A percentile compares a stretch with the other conserved stretches of the same genome.
phyloP scores from a whole-genome alignment of 768 basidiomycete species.

The Suillus alpinus region DNA sequence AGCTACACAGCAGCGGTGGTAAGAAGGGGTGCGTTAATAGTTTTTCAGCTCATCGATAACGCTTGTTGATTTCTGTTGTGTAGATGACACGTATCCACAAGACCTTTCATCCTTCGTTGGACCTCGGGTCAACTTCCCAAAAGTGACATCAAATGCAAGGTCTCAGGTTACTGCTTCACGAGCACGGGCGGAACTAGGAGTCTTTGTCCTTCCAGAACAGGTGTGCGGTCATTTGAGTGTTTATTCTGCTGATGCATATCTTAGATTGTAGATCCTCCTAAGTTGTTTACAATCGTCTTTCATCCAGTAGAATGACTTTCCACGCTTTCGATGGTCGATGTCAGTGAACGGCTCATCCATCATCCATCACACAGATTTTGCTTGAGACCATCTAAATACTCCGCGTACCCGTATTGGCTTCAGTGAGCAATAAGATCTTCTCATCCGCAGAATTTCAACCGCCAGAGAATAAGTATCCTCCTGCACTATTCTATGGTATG shows the following conservation, averaged over 20 bases:
- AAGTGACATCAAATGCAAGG: constrained; percentile 21
- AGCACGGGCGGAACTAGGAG: constrained; percentile 65
- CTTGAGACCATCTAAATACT: constrained; percentile 58
- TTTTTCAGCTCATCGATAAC: constrained; percentile 21
- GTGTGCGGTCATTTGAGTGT: constrained; percentile 32
- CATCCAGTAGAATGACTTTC: constrained; percentile 78
- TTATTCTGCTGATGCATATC: constrained; percentile 2
- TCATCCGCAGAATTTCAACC: constrained; percentile 7
- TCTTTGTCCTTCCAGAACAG: constrained; percentile 64
- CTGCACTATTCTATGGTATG: constrained; percentile 23
- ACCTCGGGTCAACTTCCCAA: constrained; percentile 64
- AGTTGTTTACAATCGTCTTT: constrained; percentile 71
- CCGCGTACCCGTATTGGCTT: constrained; percentile 82
- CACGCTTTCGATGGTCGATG: constrained; percentile 77
- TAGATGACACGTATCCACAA: constrained; percentile 86
- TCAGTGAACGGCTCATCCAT: no score
- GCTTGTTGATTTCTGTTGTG: background rate
- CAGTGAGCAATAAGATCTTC: constrained; percentile 46
- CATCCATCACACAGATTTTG: constrained; percentile 58
- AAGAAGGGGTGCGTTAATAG: constrained; percentile 76
- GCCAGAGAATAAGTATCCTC: constrained; percentile 67
- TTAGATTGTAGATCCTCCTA: constrained; percentile 65
- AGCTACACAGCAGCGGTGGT: constrained; percentile 57
- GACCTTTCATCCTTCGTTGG: constrained; percentile 55
- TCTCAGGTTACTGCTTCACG: constrained; percentile 15